These are phyloP conservation scores for Phytopythium vexans DNA, from an alignment of 352 stramenopile genomes.

Conservation along the genomic window DNA sequence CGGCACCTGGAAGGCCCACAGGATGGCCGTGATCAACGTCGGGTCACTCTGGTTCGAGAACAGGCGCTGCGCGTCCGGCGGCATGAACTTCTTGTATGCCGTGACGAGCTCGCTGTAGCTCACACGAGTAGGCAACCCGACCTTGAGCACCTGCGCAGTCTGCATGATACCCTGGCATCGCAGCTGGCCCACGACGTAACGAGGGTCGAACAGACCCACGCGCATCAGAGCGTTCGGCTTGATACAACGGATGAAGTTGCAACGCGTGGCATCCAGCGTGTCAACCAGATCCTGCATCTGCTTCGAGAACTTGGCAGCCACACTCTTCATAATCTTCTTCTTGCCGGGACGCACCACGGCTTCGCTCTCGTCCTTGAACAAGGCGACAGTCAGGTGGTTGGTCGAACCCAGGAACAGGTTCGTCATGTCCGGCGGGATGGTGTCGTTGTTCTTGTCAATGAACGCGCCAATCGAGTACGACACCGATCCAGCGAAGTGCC, in stretches of 20 bases:
- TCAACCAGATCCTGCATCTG: conserved; percentile 84
- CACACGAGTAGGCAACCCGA: conserved; percentile 79
- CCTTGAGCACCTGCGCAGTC: conserved; percentile 86
- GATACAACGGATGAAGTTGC: conserved; percentile 89
- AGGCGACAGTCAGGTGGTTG: conserved; percentile 55
- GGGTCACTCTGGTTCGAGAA: conserved; percentile 73
- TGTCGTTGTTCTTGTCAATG: conserved; percentile 92
- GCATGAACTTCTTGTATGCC: conserved; percentile 71
- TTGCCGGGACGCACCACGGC: conserved; percentile 52
- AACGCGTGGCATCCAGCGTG: conserved; percentile 77
- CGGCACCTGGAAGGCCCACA: conserved; percentile 83
- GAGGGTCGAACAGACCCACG: conserved; percentile 62
- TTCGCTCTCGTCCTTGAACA: conserved; percentile 70
- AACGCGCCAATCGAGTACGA: conserved; percentile 89
- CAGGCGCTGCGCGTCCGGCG: conserved; percentile 58
- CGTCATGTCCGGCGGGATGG: conserved; percentile 78
- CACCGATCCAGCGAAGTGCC: conserved; percentile 88
- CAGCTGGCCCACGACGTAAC: conserved; percentile 82
- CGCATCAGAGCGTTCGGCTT: conserved; percentile 85
- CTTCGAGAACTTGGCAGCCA: conserved; percentile 61
- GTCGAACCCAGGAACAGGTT: conserved; percentile 75
- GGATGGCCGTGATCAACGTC: conserved; percentile 72
- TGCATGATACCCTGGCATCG: conserved; percentile 86
- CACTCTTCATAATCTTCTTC: conserved; percentile 75
- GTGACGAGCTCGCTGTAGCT: conserved; percentile 66